Evolutionary conservation across 2,329 filamentous ascomycete genomes (phyloP).

Genomic region (Gnomoniopsis smithogilvyi): DNA sequence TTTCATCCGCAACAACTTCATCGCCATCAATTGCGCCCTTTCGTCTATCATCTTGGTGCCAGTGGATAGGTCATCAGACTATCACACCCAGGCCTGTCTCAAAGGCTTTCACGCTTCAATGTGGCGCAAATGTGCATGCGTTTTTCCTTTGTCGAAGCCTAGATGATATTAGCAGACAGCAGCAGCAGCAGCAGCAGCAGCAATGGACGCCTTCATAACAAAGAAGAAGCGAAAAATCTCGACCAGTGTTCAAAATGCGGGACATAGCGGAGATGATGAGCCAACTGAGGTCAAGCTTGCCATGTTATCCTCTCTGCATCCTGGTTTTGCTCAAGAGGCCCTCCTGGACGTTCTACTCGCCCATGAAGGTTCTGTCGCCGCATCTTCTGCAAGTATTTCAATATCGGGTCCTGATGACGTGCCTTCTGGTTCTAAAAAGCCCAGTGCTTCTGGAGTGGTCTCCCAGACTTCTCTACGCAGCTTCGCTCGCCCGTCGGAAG

Average conservation of each 20-base stretch:
- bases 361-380: conserved; percentile 71
- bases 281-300: conserved; percentile 89
- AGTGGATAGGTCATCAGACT: not conserved
- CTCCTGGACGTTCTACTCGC: conserved; percentile 77
- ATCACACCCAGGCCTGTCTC: not conserved
- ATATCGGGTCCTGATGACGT: conserved; percentile 38
- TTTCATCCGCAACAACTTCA: not conserved
- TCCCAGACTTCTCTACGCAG: conserved; percentile 60
- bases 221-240: conserved; percentile 48
- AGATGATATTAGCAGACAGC: not conserved
- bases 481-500: conserved; percentile 34
- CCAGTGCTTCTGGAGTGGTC: conserved; percentile 4
- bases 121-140: no score
- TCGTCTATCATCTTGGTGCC: not conserved
- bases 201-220: conserved; percentile 58
- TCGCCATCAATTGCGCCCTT: conserved; percentile 1
- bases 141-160: not conserved
- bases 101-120: not conserved
- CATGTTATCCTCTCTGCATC: conserved; percentile 74
- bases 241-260: conserved; percentile 11
- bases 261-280: conserved; percentile 52
- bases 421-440: not conserved
- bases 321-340: conserved; percentile 57
- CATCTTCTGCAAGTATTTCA: conserved; percentile 48
- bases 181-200: conserved; percentile 7